Evolutionary conservation across 1,139 yeast genomes (phyloP).

Genomic region (Geotrichum siamense): DNA sequence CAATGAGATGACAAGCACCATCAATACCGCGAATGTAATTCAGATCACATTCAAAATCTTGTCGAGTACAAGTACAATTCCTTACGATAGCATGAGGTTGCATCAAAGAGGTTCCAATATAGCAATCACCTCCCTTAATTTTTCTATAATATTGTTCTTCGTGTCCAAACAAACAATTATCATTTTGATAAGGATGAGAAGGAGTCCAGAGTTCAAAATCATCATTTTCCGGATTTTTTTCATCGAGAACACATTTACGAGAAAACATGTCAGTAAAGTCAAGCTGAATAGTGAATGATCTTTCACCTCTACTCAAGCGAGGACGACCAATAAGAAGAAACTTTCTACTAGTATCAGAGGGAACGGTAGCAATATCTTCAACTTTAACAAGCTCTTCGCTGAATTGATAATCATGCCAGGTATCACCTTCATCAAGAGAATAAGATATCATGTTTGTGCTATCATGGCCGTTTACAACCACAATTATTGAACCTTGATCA

Average conservation of each 20-base stretch:
- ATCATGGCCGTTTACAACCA: constrained; percentile 53
- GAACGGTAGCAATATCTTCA: constrained; percentile 79
- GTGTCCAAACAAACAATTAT: constrained; percentile 83
- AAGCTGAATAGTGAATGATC: constrained; percentile 45
- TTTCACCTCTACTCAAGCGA: constrained; percentile 38
- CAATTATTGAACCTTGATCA: constrained; percentile 84
- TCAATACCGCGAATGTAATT: constrained; percentile 65
- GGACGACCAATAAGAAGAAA: constrained; percentile 49
- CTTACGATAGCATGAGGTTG: constrained; percentile 52
- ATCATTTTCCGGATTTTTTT: constrained; percentile 49
- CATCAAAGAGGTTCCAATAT: constrained; percentile 47
- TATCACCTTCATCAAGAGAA: constrained; percentile 71
- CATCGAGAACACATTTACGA: constrained; percentile 64
- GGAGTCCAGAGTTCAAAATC: constrained; percentile 88
- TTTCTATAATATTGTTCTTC: constrained; percentile 72
- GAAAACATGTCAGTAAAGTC: constrained; percentile 63
- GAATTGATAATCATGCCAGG: constrained; percentile 67
- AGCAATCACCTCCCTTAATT: constrained; percentile 60
- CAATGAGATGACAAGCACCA: constrained; percentile 78
- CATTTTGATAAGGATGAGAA: constrained; percentile 50
- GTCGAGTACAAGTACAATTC: constrained; percentile 78
- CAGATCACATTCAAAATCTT: constrained; percentile 91
- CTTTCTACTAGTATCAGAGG: constrained; percentile 77
- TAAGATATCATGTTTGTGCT: constrained; percentile 54
- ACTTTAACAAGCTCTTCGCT: constrained; percentile 50